Evolutionary conservation across 2,329 filamentous ascomycete species (phyloP).

Genomic region (Pseudogymnoascus pannorum): DNA sequence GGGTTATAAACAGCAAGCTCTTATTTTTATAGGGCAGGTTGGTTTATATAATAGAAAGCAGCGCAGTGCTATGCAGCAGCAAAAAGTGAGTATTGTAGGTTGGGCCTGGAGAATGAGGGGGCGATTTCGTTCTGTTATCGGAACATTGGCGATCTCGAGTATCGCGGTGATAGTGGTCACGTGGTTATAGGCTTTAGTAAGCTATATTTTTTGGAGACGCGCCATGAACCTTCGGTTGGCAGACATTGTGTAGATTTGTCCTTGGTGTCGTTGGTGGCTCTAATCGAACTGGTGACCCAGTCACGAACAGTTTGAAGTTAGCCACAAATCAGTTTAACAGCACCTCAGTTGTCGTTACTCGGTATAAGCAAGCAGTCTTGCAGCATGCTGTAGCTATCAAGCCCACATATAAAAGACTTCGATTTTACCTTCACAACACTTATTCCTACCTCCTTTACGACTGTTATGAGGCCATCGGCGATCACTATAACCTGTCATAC

Average conservation of each 20-base stretch:
- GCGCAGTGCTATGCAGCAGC: neutral
- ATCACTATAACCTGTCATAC: neutral
- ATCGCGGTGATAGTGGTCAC: constrained; percentile 1
- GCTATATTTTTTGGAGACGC: neutral
- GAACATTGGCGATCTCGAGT: constrained; percentile 6
- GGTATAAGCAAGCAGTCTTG: neutral
- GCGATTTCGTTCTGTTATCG: constrained; percentile 4
- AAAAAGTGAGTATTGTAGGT: neutral
- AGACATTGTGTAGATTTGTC: neutral
- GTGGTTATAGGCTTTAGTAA: neutral
- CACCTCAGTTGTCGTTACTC: neutral
- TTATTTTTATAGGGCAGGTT: neutral
- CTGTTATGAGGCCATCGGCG: neutral
- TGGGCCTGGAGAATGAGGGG: constrained; percentile 4
- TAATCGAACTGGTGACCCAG: neutral
- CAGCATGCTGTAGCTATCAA: neutral
- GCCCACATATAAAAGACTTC: neutral
- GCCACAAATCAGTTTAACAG: neutral
- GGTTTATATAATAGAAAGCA: neutral
- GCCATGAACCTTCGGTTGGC: neutral
- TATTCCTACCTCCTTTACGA: neutral
- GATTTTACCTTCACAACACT: too few species aligned
- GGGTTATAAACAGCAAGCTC: neutral
- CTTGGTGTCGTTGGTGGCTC: neutral
- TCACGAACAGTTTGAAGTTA: neutral